A percentile compares a stretch with the other conserved stretches of the same genome.
phyloP scores from a whole-genome alignment of 1,284 basidiomycete genomes.

The Leccinum subrobustum region DNA sequence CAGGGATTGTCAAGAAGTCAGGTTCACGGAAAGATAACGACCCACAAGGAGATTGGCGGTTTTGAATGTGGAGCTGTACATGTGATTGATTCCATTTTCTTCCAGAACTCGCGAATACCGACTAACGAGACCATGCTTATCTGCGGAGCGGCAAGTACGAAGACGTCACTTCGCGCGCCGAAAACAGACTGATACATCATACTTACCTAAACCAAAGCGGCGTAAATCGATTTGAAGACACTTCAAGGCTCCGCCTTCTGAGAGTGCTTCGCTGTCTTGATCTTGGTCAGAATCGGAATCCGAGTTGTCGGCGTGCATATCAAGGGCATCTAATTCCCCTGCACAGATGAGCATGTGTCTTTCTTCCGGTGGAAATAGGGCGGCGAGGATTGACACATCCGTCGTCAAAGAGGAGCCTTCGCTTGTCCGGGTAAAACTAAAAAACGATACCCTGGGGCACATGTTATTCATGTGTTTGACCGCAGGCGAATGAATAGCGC shows the following conservation, averaged over 20 bases:
- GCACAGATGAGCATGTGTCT: slow-evolving; percentile 73
- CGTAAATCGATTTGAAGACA: slow-evolving; percentile 72
- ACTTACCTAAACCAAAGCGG: slow-evolving; percentile 65
- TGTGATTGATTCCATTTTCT: slow-evolving; percentile 73
- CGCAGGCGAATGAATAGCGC: slow-evolving; percentile 8
- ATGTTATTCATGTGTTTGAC: slow-evolving; percentile 13
- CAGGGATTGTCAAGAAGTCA: slow-evolving; percentile 5
- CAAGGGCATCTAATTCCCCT: slow-evolving; percentile 59
- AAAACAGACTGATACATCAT: not conserved
- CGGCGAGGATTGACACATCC: slow-evolving; percentile 57
- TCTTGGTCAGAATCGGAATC: slow-evolving; percentile 37
- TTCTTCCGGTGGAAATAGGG: slow-evolving; percentile 64
- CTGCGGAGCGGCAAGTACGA: slow-evolving; percentile 33
- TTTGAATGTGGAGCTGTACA: slow-evolving; percentile 83
- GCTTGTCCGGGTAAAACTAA: slow-evolving; percentile 72
- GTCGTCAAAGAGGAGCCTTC: slow-evolving; percentile 74
- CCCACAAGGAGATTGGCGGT: slow-evolving; percentile 77
- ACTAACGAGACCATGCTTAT: slow-evolving; percentile 75
- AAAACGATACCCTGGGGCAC: slow-evolving; percentile 53
- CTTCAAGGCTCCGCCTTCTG: slow-evolving; percentile 43
- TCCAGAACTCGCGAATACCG: slow-evolving; percentile 73
- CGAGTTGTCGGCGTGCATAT: slow-evolving; percentile 36
- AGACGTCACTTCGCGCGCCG: slow-evolving; percentile 1
- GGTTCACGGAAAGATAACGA: slow-evolving; percentile 7
- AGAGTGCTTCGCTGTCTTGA: slow-evolving; percentile 30